Evolutionary conservation across 225 moss, liverwort and hornwort genomes (phyloP).

Genomic region (Takakia lepidozioides): DNA sequence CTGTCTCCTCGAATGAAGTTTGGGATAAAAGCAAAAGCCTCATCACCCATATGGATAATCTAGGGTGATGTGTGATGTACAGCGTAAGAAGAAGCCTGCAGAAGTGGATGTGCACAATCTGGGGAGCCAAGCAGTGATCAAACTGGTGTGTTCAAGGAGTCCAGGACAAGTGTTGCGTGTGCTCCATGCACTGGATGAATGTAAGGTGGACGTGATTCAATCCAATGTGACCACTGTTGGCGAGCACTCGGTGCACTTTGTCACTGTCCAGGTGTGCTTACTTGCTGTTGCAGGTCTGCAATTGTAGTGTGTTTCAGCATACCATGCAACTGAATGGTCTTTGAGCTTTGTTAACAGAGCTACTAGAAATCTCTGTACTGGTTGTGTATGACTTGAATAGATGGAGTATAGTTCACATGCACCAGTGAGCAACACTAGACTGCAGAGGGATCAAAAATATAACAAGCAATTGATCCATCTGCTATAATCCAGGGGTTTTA

Average conservation of each 20-base stretch:
- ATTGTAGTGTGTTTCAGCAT: not conserved
- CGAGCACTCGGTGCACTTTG: constrained; percentile 74
- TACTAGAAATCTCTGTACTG: too few relatives aligned
- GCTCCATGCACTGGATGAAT: constrained; percentile 71
- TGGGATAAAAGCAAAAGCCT: too few relatives aligned
- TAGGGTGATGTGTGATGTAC: too few relatives aligned
- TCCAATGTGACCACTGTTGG: constrained; percentile 77
- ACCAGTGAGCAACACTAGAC: too few relatives aligned
- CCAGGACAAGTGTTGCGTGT: constrained; percentile 73
- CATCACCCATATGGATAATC: too few relatives aligned
- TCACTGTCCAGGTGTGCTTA: constrained; percentile 49
- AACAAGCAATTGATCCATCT: too few relatives aligned
- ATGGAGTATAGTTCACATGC: too few relatives aligned
- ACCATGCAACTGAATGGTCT: too few relatives aligned
- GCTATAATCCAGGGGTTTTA: too few relatives aligned
- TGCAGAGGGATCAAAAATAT: not conserved
- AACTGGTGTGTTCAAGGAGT: constrained; percentile 60
- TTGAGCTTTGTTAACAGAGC: too few relatives aligned
- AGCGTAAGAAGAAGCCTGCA: constrained; percentile 18
- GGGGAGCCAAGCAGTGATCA: constrained; percentile 83
- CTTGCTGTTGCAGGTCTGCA: not conserved
- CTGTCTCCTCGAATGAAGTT: too few relatives aligned
- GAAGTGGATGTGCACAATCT: constrained; percentile 83
- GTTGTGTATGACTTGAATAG: too few relatives aligned
- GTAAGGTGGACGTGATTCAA: constrained; percentile 81